Base-by-base conservation (phyloP, 1,139 yeast species). In the Geotrichum fermentans region DNA sequence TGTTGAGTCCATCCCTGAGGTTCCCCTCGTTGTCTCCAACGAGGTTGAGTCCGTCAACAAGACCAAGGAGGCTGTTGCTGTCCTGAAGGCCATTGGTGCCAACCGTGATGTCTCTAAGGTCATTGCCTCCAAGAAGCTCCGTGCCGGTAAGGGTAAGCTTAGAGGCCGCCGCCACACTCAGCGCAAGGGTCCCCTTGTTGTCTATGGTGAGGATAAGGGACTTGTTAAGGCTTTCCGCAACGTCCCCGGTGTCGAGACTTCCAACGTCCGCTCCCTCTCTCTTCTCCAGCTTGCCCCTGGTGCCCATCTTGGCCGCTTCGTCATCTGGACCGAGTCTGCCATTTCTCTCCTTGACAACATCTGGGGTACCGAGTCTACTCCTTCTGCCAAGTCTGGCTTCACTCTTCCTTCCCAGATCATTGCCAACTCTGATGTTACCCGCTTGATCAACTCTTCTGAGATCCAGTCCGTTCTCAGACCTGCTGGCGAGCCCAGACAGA, bases 101-200 rank as follows among this genome's bases (percentile, higher is more conserved):
- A 95, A 88, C 84, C 83, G 89, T 75, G 99, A 92, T 72, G 95
- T 92, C 69, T 82, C 87, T 79, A 89, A 89, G 85, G 99, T 92
- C 70, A 79, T 92, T 80, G 88, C 88, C 78, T 90, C 98, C 75
- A 90, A 88, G 90, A 92, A 89, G 79, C 75, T 89, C 79, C 89
- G 98, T 80, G 97, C 98, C 67, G 99, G 99, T 82, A 88, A 92
- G 84, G 99, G 99, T 85, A 92, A 92, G 82, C 79, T 88, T 79
- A 89, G 99, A 84, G 95, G 95, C 79, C 88, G 99, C 82, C 92
- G 99, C 82, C 86, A 81, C 85, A 88, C 96, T 68, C 98, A 92
- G 80, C 89, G 97, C 83, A 88, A 94, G 78, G 99, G 99, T 75
- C 99, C 99, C 73, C 86, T 92, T 73, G 95, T 92, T 66, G 96